Conservation (phyloP, 176 grass and related monocot genomes). For the Pontederia paniculata region DNA sequence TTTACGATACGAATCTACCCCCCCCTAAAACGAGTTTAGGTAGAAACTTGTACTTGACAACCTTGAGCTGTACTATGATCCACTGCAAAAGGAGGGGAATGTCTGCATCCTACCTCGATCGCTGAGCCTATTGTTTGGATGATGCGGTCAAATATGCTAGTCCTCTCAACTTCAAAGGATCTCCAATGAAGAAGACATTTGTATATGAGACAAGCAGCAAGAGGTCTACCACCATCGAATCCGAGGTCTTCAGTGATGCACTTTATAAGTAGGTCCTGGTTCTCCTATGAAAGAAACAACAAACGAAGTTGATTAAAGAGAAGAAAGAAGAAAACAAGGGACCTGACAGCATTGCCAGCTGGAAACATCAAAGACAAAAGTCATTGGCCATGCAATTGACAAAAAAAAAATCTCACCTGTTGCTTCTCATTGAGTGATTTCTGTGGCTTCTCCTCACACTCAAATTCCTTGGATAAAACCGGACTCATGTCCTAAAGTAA, state of each 20-base stretch:
- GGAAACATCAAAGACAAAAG: background rate
- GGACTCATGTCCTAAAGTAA: conserved; percentile 16
- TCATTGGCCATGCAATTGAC: conserved; percentile 5
- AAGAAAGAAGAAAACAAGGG: conserved; percentile 11
- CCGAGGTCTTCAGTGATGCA: conserved; percentile 21
- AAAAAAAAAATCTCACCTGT: conserved; percentile 42
- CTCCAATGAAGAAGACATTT: conserved; percentile 26
- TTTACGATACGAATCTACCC: no score
- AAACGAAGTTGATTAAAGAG: conserved; percentile 19
- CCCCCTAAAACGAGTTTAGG: no score
- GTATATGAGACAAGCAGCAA: conserved; percentile 28
- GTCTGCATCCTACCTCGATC: conserved; percentile 13
- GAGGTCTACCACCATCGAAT: conserved; percentile 9
- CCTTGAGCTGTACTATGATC: conserved; percentile 1
- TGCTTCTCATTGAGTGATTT: conserved; percentile 56
- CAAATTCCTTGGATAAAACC: conserved; percentile 28
- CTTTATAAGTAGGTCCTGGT: conserved; percentile 14
- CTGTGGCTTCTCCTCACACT: conserved; percentile 61
- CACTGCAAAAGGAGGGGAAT: background rate
- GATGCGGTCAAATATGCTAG: conserved; percentile 19
- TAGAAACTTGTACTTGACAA: no score
- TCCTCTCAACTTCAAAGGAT: conserved; percentile 27
- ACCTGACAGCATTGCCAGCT: no score
- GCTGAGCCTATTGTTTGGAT: conserved; percentile 22
- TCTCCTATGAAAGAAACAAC: conserved; percentile 10